Evolutionary conservation across 1,139 yeast species (phyloP), one percentile per base, ranked within the genome.

Genomic region (Eremothecium coryli): DNA sequence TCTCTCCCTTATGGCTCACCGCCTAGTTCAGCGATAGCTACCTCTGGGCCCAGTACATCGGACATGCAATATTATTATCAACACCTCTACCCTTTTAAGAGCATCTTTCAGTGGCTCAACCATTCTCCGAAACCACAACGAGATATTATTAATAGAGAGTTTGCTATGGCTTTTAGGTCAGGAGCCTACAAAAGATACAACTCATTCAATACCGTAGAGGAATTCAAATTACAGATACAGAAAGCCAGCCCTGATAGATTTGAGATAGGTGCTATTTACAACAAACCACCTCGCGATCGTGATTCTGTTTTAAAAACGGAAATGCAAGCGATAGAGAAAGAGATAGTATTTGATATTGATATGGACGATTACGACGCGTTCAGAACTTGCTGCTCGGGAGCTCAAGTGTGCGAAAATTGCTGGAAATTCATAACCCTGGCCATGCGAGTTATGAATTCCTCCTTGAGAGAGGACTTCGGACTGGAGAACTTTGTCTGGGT

Each of bases 371-470:
- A 90, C 57, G 97, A 90, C 58, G 84, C 77, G 20, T 73, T 85
- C 44, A 75, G 99, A 62, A 90, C 96, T 0, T 90, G 99, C 59
- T 90, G 99, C 56, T 65, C 74, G 10, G 90, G 82, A 31, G 86
- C 95, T 1, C 71, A 70, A 30, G 88, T 90, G 39, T 90, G 99
- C 58, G 63, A 61, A 20, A 84, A 81, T 56, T 90, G 99, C 64
- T 90, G 99, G 99, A 79, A 74, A 43, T 90, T 86, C 53, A 84
- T 90, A 43, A 76, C 82, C n/a, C 75, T 86, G 16, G 95, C 97
- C 2, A 73, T 88, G 38, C 70, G 76, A 48, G 74, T 88, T 29
- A 64, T 93, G 40, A 86, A 82, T 39, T 53, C 61, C 1, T 80
- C 94, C 0, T 64, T 90, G 38, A 64, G 73, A 37, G 84, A 85